Conservation (phyloP, 306 rosid species). For the Vigna reflexopilosa region DNA sequence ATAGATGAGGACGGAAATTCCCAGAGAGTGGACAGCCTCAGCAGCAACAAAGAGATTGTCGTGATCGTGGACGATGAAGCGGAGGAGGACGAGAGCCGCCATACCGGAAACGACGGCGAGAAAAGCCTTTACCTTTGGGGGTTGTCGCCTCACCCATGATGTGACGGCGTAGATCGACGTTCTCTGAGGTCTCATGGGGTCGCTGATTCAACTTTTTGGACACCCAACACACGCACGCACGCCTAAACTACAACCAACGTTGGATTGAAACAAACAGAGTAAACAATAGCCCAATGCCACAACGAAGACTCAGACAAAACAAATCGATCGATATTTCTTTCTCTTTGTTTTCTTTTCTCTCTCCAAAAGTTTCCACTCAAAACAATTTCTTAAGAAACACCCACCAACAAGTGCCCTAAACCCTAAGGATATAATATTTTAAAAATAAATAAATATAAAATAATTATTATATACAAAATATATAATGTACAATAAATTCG, state of each 20-base stretch:
- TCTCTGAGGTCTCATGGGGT: slow-evolving; percentile 64
- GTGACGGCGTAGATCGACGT: slow-evolving; percentile 73
- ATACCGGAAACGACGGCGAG: slow-evolving; percentile 89
- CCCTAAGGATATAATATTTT: neutral
- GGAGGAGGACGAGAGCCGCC: slow-evolving; percentile 90
- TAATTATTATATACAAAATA: neutral
- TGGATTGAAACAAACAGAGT: neutral
- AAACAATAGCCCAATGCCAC: neutral
- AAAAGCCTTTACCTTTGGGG: slow-evolving; percentile 96
- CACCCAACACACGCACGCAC: neutral
- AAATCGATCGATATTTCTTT: neutral
- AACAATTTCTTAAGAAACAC: neutral
- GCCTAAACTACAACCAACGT: neutral
- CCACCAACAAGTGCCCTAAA: neutral
- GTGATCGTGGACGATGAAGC: slow-evolving; percentile 92
- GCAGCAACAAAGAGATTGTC: slow-evolving; percentile 96
- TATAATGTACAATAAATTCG: neutral
- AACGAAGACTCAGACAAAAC: neutral
- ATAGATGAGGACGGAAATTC: slow-evolving; percentile 89
- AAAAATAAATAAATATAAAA: neutral
- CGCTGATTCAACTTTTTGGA: neutral
- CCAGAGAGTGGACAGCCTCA: slow-evolving; percentile 92
- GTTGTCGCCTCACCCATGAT: slow-evolving; percentile 86
- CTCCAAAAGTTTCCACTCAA: neutral
- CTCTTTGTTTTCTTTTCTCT: neutral